Base-by-base conservation (phyloP, 305 asterid genomes). In the Fraxinus xanthoxyloides region DNA sequence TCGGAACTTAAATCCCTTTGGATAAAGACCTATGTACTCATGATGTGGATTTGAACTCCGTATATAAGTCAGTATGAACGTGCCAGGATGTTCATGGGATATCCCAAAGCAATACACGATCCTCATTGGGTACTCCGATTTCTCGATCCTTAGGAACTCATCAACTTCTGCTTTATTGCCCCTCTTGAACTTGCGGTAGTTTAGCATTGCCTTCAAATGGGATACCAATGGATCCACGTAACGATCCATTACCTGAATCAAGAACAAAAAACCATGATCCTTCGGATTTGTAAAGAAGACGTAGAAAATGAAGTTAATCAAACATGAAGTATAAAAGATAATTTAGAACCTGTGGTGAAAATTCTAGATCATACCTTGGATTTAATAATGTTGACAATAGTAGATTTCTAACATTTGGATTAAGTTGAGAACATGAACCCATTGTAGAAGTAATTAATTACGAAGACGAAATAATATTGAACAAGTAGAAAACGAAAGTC, bases 51-150 rank as follows among this genome's bases (percentile, higher is more conserved):
- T 94, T 48, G 97, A 87, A 89, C 97, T 94, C 23, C 98, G 89
- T 81, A 96, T 94, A 86, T 92, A 94, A 30, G 99, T 94, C 82
- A 96, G 88, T 77, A 96, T 93, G 79, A 96, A 93, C 35, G 98
- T 96, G 83, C 99, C 99, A 32, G 99, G 99, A 88, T 96, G 97
- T 80, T 96, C 98, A 75, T 96, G 95, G 85, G 91, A 96, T 87
- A 96, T 88, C 75, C 99, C 98, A 87, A 94, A 93, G 90, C 93
- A 87, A 86, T 96, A 96, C 28, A 92, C 95, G 24, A 96, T 94
- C 87, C 95, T 93, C 94, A 86, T 86, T 69, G 99, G 99, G 86
- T 89, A 81, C 88, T 94, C 98, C 4, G 94, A 90, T 78, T 95
- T 95, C 82, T 95, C 99, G 30, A 86, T 87, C 80, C 88, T 86